These are phyloP conservation scores for Coemansia reversa DNA, from an alignment of 192 early-diverging fungal genomes.

Conservation along the genomic window DNA sequence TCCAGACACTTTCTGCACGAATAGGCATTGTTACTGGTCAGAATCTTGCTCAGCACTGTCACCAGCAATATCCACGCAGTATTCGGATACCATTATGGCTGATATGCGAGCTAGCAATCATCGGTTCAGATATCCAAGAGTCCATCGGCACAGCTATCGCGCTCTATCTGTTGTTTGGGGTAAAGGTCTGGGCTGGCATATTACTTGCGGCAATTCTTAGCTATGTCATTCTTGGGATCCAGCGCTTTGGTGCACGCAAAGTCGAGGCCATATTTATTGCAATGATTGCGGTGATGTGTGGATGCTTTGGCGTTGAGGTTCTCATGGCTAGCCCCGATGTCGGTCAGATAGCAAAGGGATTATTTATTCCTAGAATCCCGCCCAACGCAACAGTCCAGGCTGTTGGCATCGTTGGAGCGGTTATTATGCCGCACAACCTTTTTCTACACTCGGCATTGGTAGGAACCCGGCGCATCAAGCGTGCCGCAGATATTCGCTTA, in stretches of 20 bases:
- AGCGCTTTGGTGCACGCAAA: constrained; percentile 63
- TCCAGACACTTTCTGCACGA: constrained; percentile 63
- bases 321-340: constrained; percentile 56
- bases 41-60: constrained; percentile 62
- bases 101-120: constrained; percentile 65
- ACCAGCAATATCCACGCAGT: constrained; percentile 39
- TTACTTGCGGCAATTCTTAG: constrained; percentile 76
- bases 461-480: constrained; percentile 55
- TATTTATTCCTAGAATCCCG: constrained; percentile 60
- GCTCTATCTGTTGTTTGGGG: constrained; percentile 70
- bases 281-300: constrained; percentile 70
- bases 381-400: constrained; percentile 60
- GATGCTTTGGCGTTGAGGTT: constrained; percentile 75
- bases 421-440: constrained; percentile 90
- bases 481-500: constrained; percentile 27
- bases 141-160: constrained; percentile 92
- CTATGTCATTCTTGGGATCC: constrained; percentile 69
- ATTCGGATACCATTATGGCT: constrained; percentile 57
- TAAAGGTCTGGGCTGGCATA: constrained; percentile 71
- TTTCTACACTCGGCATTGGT: constrained; percentile 85
- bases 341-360: constrained; percentile 52
- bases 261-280: constrained; percentile 74
- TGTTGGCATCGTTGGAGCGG: constrained; percentile 65
- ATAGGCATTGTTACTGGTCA: constrained; percentile 65
- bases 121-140: constrained; percentile 72